These are phyloP conservation scores for Trichoderma sp. DNA, from an alignment of 2,329 filamentous ascomycete genomes.

Conservation along the genomic window DNA sequence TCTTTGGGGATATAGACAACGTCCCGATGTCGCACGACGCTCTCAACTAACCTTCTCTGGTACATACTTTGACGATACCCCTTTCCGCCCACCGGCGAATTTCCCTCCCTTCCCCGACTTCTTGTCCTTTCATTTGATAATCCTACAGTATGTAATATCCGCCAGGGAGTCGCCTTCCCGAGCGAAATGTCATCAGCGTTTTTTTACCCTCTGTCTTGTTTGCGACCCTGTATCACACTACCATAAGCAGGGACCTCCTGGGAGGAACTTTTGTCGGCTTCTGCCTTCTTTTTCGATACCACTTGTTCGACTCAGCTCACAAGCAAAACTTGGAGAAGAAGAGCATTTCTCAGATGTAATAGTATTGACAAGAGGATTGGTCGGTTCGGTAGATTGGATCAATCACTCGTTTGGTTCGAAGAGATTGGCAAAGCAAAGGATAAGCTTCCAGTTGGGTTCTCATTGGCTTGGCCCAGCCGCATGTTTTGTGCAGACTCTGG, in stretches of 20 bases:
- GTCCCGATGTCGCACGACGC: constrained; percentile 6
- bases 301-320: constrained; percentile 8
- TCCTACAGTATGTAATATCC: constrained; percentile 10
- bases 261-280: background rate
- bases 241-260: background rate
- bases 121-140: constrained; percentile 19
- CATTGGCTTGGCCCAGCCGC: background rate
- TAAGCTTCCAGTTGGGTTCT: constrained; percentile 20
- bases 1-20: constrained; percentile 31
- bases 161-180: constrained; percentile 20
- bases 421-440: constrained; percentile 24
- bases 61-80: constrained; percentile 19
- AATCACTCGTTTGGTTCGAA: constrained; percentile 26
- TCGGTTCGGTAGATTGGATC: constrained; percentile 13
- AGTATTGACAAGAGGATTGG: constrained; percentile 10
- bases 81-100: constrained; percentile 13
- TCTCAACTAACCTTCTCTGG: constrained; percentile 12
- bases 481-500: constrained; percentile 18
- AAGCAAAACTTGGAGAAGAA: constrained; percentile 9
- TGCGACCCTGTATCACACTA: background rate
- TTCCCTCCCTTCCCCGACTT: constrained; percentile 15
- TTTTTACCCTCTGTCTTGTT: background rate
- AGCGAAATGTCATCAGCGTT: constrained; percentile 20
- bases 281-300: constrained; percentile 18
- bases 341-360: constrained; percentile 6